Evolutionary conservation across 176 grass and related monocot species (phyloP).

Genomic region (Hordeum marinum): DNA sequence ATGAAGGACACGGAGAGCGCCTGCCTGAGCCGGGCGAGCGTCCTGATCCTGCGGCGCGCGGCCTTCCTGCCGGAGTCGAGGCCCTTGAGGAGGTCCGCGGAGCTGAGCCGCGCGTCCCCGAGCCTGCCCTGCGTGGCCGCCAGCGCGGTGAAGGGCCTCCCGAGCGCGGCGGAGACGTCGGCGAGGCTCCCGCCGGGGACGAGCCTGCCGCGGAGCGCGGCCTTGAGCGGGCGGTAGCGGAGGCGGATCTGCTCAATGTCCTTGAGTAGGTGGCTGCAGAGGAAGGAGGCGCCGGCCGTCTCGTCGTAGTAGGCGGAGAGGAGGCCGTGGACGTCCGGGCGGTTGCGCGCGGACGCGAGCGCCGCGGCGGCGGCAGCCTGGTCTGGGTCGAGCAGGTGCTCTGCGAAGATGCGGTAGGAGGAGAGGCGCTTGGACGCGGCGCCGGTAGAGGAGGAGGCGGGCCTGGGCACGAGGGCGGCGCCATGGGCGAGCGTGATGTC

Average conservation of each 20-base stretch:
- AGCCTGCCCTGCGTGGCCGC: conserved; percentile 51
- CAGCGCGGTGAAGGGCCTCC: conserved; percentile 50
- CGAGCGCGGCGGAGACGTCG: conserved; percentile 43
- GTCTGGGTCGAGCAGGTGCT: conserved; percentile 89
- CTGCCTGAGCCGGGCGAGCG: conserved; percentile 44
- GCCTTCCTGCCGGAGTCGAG: conserved; percentile 64
- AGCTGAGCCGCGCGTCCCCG: conserved; percentile 41
- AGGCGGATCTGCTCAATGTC: conserved; percentile 78
- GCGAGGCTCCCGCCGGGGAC: conserved; percentile 14
- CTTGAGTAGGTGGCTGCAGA: conserved; percentile 70
- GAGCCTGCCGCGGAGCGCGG: conserved; percentile 52
- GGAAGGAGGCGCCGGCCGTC: conserved; percentile 65
- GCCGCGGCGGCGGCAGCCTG: conserved; percentile 49
- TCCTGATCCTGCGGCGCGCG: conserved; percentile 48
- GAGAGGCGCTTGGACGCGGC: conserved; percentile 46
- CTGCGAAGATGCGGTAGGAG: conserved; percentile 64
- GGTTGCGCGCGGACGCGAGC: conserved; percentile 31
- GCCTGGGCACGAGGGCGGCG: conserved; percentile 36
- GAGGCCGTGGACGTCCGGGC: conserved; percentile 32
- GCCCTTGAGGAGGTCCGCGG: conserved; percentile 48
- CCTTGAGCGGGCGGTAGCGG: conserved; percentile 73
- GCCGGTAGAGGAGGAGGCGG: background rate
- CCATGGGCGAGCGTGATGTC: conserved; percentile 80
- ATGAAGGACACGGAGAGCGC: conserved; percentile 47
- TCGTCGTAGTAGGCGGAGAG: conserved; percentile 69